phyloP scores from a whole-genome alignment of 352 stramenopile genomes.

The Globisporangium recalcitrans region DNA sequence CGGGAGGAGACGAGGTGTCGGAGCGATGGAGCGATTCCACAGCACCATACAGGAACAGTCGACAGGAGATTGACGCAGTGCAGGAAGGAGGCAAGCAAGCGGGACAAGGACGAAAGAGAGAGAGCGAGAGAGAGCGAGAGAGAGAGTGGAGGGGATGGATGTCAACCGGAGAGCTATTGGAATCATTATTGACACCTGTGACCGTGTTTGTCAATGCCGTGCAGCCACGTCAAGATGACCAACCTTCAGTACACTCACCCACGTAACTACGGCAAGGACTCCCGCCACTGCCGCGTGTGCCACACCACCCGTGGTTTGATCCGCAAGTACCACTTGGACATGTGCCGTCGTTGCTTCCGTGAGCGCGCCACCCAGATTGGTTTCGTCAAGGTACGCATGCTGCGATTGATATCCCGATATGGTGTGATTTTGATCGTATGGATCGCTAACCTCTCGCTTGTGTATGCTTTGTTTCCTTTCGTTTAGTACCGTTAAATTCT shows the following conservation, averaged over 20 bases:
- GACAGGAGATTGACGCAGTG: background rate
- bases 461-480: constrained; percentile 14
- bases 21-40: background rate
- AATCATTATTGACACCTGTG: constrained; percentile 6
- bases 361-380: constrained; percentile 93
- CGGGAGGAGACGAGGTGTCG: too few relatives aligned
- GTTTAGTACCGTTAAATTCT: constrained; percentile 62
- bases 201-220: background rate
- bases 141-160: background rate
- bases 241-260: constrained; percentile 87
- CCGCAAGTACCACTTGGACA: constrained; percentile 95
- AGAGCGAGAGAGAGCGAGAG: too few relatives aligned
- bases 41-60: background rate
- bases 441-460: background rate
- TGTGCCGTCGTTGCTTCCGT: constrained; percentile 96
- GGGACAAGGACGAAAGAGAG: too few relatives aligned
- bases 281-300: constrained; percentile 88
- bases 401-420: too few relatives aligned
- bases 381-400: constrained; percentile 92
- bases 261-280: constrained; percentile 88
- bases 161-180: background rate
- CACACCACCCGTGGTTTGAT: constrained; percentile 91
- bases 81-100: background rate
- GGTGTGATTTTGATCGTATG: background rate
- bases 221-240: constrained; percentile 72